These are phyloP conservation scores for Brassica cretica DNA, from an alignment of 345 rosid species.

Conservation along the genomic window DNA sequence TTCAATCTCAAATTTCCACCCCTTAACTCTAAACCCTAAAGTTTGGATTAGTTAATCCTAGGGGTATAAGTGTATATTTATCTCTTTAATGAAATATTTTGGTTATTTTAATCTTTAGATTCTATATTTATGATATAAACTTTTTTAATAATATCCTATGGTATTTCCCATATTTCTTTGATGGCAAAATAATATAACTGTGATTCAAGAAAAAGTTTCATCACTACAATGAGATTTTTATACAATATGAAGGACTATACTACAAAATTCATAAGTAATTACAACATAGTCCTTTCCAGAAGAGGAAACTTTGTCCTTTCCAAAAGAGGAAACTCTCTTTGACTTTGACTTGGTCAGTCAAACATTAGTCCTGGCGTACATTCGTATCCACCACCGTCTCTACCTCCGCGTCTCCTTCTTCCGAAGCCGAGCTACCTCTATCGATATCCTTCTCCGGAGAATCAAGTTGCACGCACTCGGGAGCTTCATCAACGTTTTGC, in stretches of 20 bases:
- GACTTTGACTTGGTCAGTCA: neutral
- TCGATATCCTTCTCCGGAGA: slow-evolving; percentile 63
- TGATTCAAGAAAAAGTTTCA: too few species aligned
- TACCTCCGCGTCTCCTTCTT: slow-evolving; percentile 37
- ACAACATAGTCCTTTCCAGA: neutral
- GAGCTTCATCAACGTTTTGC: slow-evolving; percentile 38
- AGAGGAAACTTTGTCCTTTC: too few species aligned
- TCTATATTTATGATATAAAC: too few species aligned
- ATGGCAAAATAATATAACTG: too few species aligned
- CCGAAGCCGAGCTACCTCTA: slow-evolving; percentile 66
- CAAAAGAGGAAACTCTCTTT: neutral
- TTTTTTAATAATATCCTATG: too few species aligned
- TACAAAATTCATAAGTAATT: neutral
- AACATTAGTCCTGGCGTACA: neutral
- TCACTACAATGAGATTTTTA: neutral
- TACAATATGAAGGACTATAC: neutral
- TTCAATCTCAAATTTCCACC: too few species aligned
- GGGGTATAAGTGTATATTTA: too few species aligned
- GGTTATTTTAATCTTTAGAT: too few species aligned
- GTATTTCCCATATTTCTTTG: too few species aligned
- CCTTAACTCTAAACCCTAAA: too few species aligned
- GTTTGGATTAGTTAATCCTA: too few species aligned
- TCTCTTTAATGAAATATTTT: too few species aligned
- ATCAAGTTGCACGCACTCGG: slow-evolving; percentile 71
- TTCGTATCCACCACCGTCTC: slow-evolving; percentile 18